Evolutionary conservation across 257 asterid genomes (phyloP).

Genomic region (Gentiana dahurica): DNA sequence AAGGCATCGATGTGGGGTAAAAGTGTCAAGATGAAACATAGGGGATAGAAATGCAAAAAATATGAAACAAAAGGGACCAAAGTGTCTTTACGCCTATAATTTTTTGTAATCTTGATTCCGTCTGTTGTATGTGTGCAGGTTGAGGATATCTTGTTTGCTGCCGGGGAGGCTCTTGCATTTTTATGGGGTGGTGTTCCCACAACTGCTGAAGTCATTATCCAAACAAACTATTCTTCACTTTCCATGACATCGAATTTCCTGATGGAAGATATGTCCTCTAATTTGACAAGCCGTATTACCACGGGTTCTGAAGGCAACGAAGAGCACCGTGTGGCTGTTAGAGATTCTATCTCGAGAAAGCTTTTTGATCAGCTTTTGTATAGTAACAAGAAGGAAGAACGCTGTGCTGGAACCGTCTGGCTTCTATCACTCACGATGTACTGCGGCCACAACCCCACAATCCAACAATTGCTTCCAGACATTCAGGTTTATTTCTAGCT

Average conservation of each 20-base stretch:
- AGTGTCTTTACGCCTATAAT: neutral
- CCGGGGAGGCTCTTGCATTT: slow-evolving; percentile 98
- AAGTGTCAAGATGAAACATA: too few species aligned
- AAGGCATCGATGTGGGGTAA: too few species aligned
- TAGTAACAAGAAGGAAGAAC: slow-evolving; percentile 94
- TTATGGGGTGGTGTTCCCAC: slow-evolving; percentile 98
- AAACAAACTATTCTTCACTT: slow-evolving; percentile 82
- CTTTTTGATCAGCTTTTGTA: slow-evolving; percentile 80
- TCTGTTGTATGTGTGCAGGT: slow-evolving; percentile 37
- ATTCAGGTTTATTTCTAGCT: slow-evolving; percentile 61
- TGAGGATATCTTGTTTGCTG: slow-evolving; percentile 93
- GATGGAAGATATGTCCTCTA: slow-evolving; percentile 67
- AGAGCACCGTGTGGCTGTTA: slow-evolving; percentile 52
- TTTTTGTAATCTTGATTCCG: neutral
- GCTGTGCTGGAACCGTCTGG: slow-evolving; percentile 99
- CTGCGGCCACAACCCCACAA: slow-evolving; percentile 68
- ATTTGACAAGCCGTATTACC: slow-evolving; percentile 29
- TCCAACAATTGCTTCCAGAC: slow-evolving; percentile 92
- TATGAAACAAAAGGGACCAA: slow-evolving; percentile 3
- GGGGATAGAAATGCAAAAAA: too few species aligned
- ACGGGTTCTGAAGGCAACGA: slow-evolving; percentile 44
- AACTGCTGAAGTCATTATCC: slow-evolving; percentile 70
- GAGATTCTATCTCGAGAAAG: slow-evolving; percentile 80
- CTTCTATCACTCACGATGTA: slow-evolving; percentile 78
- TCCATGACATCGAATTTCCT: slow-evolving; percentile 83